A percentile compares a stretch with the other conserved stretches of the same genome.
phyloP scores from a whole-genome alignment of 768 basidiomycete species.

The Mycena pura region DNA sequence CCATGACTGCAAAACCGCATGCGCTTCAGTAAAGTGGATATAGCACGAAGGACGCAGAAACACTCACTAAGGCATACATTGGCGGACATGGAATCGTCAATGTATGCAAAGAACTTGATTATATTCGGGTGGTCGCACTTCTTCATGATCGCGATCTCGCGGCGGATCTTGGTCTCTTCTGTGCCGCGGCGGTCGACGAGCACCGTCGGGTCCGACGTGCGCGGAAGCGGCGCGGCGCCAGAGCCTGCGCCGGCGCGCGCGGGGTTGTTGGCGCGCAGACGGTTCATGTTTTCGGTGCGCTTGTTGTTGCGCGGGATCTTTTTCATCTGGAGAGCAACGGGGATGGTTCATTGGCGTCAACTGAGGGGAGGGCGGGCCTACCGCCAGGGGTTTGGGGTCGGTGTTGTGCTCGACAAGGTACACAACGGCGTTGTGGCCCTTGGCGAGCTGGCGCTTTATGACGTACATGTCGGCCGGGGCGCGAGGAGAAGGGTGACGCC shows the following conservation, averaged over 20 bases:
- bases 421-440: constrained; percentile 22
- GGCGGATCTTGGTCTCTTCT: constrained; percentile 83
- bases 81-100: constrained; percentile 87
- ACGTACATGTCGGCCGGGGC: neutral
- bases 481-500: neutral
- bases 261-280: constrained; percentile 25
- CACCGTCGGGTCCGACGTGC: constrained; percentile 40
- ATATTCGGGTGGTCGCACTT: constrained; percentile 91
- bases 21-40: too few relatives aligned
- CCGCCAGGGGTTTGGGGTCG: constrained; percentile 13
- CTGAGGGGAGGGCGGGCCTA: neutral
- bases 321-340: constrained; percentile 12
- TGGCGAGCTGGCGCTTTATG: constrained; percentile 15
- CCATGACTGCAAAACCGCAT: constrained; percentile 87
- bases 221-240: neutral
- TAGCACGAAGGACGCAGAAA: neutral
- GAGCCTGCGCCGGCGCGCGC: constrained; percentile 9
- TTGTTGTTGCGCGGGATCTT: constrained; percentile 27
- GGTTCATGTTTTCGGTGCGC: constrained; percentile 23
- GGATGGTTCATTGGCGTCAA: neutral
- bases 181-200: constrained; percentile 74
- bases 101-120: constrained; percentile 90
- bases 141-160: constrained; percentile 99
- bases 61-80: constrained; percentile 93
- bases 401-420: constrained; percentile 24